Evolutionary conservation across 768 basidiomycete genomes (phyloP).

Genomic region (Kwoniella europaea): DNA sequence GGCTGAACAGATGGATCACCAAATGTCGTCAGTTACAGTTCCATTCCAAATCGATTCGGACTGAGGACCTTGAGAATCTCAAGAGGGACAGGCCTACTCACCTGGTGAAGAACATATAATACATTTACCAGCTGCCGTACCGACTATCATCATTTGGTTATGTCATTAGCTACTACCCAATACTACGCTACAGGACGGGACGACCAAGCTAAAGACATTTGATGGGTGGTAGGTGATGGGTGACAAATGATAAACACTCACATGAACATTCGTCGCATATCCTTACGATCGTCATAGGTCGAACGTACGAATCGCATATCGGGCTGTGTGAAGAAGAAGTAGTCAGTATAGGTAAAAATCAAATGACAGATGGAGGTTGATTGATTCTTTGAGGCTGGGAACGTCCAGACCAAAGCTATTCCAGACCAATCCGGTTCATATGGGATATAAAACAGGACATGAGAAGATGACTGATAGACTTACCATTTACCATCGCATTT

Average conservation of each 20-base stretch:
- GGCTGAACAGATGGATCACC: conserved; percentile 62
- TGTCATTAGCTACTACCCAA: too few relatives aligned
- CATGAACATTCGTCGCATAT: conserved; percentile 99
- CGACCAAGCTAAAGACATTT: too few relatives aligned
- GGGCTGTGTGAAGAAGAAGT: conserved; percentile 65
- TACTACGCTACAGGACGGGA: too few relatives aligned
- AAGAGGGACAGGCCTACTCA: conserved; percentile 57
- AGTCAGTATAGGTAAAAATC: background rate
- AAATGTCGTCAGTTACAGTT: background rate
- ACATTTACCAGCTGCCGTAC: conserved; percentile 88
- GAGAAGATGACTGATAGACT: conserved; percentile 42
- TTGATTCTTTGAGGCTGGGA: too few relatives aligned
- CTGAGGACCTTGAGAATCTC: too few relatives aligned
- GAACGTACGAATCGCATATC: conserved; percentile 98
- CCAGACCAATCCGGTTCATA: too few relatives aligned
- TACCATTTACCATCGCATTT: conserved; percentile 99
- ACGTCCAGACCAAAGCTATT: too few relatives aligned
- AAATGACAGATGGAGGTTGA: too few relatives aligned
- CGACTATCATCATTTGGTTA: conserved; percentile 33
- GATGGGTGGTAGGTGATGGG: background rate
- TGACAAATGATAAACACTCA: conserved; percentile 62
- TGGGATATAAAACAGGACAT: too few relatives aligned
- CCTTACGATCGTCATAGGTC: conserved; percentile 95
- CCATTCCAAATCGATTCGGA: too few relatives aligned
- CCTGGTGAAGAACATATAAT: conserved; percentile 97